Base-by-base conservation (phyloP, 176 grass and related monocot genomes). In the Rhynchospora tenuis region DNA sequence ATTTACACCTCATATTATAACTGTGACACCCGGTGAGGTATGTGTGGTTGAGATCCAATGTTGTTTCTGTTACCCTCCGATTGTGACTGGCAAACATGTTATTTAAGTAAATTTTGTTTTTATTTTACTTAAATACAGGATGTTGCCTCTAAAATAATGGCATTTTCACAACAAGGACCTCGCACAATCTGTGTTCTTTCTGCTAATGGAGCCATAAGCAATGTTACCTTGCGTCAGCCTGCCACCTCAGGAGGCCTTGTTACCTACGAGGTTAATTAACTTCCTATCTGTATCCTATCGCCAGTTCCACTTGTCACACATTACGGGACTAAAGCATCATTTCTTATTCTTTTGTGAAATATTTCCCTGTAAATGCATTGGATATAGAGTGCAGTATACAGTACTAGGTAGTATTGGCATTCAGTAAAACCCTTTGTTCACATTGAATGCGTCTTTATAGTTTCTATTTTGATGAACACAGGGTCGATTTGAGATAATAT, bases 121-220 rank as follows among this genome's bases (percentile, higher is more conserved):
- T 75, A 82, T 80, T 44, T 63, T 7, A 80, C 79, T 84, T 29
- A 7, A 63, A 86, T 68, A 58, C 87, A 99, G 97, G 97, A 99
- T 91, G 91, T 99, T 73, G 91, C 97, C 75, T 99, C 97, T 83
- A 96, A 99, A 91, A 99, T 99, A 80, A 96, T 99, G 97, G 86
- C 93, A 5, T 99, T 99, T 83, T 99, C 97, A 63, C 93, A 99
- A 82, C 97, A 99, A 99, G 93, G 97, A 22, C 89, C 93, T 80
- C 93, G 97, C 28, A 93, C 93, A 69, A 90, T 99, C 61, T 99
- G 97, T 85, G 91, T 99, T 86, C 97, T 99, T 80, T 96, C 97
- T 62, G 97, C 97, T 0, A 99, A 99, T 69, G 97, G 97, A 84
- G 93, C 91, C 54, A 92, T 99, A 86, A 93, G 93, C 74, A 93